Conservation (phyloP, 306 rosid species). For the Lathyrus sativus region DNA sequence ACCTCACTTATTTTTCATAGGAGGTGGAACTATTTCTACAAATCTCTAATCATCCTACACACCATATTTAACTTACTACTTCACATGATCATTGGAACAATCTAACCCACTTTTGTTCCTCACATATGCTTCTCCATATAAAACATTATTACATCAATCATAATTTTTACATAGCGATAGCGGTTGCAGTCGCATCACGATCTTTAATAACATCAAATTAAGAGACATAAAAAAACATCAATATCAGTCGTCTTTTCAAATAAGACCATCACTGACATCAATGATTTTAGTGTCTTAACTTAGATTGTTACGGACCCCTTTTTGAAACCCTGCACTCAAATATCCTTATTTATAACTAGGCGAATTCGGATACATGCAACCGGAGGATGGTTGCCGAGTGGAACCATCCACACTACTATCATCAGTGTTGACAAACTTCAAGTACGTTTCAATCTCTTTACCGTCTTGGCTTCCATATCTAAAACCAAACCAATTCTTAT, state of each 20-base stretch:
- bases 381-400: constrained; percentile 24
- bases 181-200: background rate
- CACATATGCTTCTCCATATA: constrained; percentile 47
- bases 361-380: background rate
- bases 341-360: constrained; percentile 11
- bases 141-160: background rate
- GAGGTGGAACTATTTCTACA: background rate
- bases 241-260: too few species aligned
- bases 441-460: constrained; percentile 65
- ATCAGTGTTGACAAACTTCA: constrained; percentile 56
- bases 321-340: background rate
- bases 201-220: background rate
- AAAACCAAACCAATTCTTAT: constrained; percentile 59
- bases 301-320: background rate
- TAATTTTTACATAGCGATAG: background rate
- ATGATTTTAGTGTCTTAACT: background rate
- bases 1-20: background rate
- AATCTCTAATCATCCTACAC: constrained; percentile 33
- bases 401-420: constrained; percentile 50
- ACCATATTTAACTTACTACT: constrained; percentile 17
- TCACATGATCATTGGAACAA: constrained; percentile 68
- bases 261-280: too few species aligned
- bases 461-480: constrained; percentile 55
- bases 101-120: constrained; percentile 52
- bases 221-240: background rate